These are phyloP conservation scores for Lanmaoa pseudosensibilis DNA, from an alignment of 768 basidiomycete species.

Conservation along the genomic window DNA sequence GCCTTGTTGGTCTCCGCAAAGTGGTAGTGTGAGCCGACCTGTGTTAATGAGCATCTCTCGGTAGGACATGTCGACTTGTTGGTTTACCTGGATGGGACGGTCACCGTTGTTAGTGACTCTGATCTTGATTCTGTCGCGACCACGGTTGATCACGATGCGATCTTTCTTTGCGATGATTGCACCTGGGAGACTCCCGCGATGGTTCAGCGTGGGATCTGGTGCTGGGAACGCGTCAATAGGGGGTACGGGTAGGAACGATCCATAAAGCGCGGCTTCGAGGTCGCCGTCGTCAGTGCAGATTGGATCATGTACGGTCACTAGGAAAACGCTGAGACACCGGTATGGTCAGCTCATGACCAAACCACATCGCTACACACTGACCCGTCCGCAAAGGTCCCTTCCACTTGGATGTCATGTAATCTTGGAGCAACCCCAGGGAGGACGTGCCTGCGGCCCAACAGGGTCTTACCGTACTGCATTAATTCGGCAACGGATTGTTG, in stretches of 20 bases:
- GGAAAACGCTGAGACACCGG: constrained; percentile 56
- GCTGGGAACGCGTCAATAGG: constrained; percentile 62
- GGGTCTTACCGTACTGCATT: constrained; percentile 89
- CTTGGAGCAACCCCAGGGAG: constrained; percentile 73
- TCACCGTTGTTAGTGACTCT: constrained; percentile 90
- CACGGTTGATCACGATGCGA: constrained; percentile 73
- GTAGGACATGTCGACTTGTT: not conserved
- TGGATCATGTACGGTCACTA: constrained; percentile 97
- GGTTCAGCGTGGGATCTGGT: constrained; percentile 47
- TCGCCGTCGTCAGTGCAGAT: constrained; percentile 83
- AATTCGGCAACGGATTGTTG: constrained; percentile 78
- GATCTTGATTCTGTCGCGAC: constrained; percentile 65
- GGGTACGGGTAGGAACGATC: constrained; percentile 89
- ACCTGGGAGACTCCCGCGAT: constrained; percentile 63
- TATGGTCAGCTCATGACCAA: not conserved
- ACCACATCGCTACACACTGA: constrained; percentile 33
- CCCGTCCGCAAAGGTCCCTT: constrained; percentile 91
- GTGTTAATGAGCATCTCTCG: constrained; percentile 2
- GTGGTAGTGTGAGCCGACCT: constrained; percentile 95
- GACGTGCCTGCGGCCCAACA: constrained; percentile 89
- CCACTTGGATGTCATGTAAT: constrained; percentile 88
- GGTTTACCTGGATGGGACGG: constrained; percentile 81
- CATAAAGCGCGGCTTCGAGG: constrained; percentile 83
- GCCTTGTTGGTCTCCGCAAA: constrained; percentile 87
- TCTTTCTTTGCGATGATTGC: constrained; percentile 68